These are phyloP conservation scores for Trametes sp. DNA, from an alignment of 1,284 basidiomycete species.

Conservation along the genomic window DNA sequence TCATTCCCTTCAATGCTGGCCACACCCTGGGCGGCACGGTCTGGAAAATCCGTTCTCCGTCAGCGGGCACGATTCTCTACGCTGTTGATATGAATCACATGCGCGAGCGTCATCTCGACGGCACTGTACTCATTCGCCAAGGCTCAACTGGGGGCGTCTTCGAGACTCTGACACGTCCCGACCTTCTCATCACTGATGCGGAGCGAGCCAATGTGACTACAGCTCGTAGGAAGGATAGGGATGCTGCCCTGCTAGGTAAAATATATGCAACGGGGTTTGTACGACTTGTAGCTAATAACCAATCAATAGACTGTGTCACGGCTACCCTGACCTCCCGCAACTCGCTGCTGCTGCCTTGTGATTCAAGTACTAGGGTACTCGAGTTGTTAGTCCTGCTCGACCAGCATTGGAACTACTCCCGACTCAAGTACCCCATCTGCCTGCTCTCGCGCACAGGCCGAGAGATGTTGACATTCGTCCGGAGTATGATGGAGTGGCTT, in stretches of 20 bases:
- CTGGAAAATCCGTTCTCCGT: constrained; percentile 98
- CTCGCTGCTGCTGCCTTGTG: constrained; percentile 91
- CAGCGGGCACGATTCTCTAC: constrained; percentile 94
- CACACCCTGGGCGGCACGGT: constrained; percentile 97
- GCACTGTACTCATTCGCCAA: constrained; percentile 84
- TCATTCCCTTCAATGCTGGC: constrained; percentile 96
- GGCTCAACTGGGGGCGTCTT: constrained; percentile 73
- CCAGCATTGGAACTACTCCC: constrained; percentile 95
- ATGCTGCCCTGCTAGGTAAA: constrained; percentile 87
- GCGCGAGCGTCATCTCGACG: constrained; percentile 95
- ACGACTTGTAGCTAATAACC: constrained; percentile 7
- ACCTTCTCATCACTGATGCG: constrained; percentile 94
- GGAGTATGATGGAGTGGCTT: constrained; percentile 99
- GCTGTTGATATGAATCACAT: constrained; percentile 98
- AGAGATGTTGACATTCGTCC: constrained; percentile 94
- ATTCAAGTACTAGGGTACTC: constrained; percentile 91
- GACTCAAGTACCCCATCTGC: constrained; percentile 87
- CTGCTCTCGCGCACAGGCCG: constrained; percentile 89
- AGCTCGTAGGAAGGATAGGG: constrained; percentile 90
- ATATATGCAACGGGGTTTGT: constrained; percentile 9
- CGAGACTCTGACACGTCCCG: constrained; percentile 88
- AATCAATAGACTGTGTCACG: constrained; percentile 80
- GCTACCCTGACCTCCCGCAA: constrained; percentile 80
- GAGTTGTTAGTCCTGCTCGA: constrained; percentile 96
- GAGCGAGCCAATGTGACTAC: constrained; percentile 85